Evolutionary conservation across 352 stramenopile genomes (phyloP), one percentile per base, ranked within the genome.

Genomic region (Pythium insidiosum): DNA sequence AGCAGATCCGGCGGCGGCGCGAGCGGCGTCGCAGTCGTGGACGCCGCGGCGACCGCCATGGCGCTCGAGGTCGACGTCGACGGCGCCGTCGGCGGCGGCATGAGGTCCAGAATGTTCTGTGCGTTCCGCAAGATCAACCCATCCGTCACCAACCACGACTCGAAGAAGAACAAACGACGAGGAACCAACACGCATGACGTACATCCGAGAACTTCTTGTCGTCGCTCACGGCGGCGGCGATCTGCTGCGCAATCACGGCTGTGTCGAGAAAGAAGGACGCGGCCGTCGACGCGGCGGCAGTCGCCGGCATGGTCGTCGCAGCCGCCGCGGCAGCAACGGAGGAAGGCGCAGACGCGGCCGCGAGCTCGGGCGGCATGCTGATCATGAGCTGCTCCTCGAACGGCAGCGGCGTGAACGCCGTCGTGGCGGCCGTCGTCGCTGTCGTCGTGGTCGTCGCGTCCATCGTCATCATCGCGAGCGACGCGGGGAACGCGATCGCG

Each of bases 131-230:
- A 47, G 6, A 40, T n/a, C n/a, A n/a, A n/a, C n/a, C n/a, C n/a
- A n/a, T n/a, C n/a, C n/a, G n/a, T n/a, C n/a, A n/a, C n/a, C n/a
- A n/a, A n/a, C n/a, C 13, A 20, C 12, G 34, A 11, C 13, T n/a
- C 6, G 18, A 39, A n/a, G 11, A 21, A 20, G 34, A 39, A 13
- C 28, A 9, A 39, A n/a, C 7, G 18, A 39, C 13, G 18, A 7
- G 18, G 12, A 20, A 26, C 6, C 37, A 43, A 6, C 6, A 26
- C 9, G 37, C 37, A 43, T 20, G 12, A 47, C 51, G 25, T 53
- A 88, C 75, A 68, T 88, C 75, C 15, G 75, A 88, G 11, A 88
- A 68, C 43, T 88, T 88, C 50, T 85, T 84, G 47, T 85, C 75
- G 51, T 88, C 75, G 9, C 63, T 68, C 13, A 88, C 72, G 2